Base-by-base conservation (phyloP, 2,329 filamentous ascomycete genomes). In the Lasiodiplodia citricola region DNA sequence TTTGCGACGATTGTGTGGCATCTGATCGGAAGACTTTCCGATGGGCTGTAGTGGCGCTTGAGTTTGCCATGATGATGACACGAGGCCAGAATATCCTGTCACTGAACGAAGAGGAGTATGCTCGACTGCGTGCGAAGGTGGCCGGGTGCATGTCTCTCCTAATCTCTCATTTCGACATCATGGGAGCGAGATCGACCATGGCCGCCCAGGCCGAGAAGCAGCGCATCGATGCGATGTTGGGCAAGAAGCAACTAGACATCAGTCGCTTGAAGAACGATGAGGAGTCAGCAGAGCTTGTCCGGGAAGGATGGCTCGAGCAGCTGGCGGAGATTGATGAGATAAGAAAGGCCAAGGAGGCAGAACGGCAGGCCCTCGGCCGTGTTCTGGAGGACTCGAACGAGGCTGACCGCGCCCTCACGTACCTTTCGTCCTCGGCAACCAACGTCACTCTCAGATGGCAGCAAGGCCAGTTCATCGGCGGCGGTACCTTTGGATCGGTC, bases 141-240 rank as follows among this genome's bases (percentile, higher is more conserved):
- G 94, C 94, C 10, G 95, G 95, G 0, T 99, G 96, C 80, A 99
- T 99, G 96, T 94, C 93, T 23, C 87, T 99, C 28, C 85, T 99
- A 60, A 98, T 99, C 73, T 97, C 94, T 11, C 96, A 99, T 80
- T 99, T 99, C 75, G 96, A 99, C 79, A 98, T 99, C 80, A 97
- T 99, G 92, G 96, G 96, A 28, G 96, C 96, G 31, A 90, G 95
- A 75, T 97, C 94, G 7, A 97, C 91, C 52, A 86, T 97, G 71
- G 96, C 96, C 13, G 96, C 96, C 4, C 94, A 97, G 80, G 93
- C 94, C 2, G 96, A 99, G 81, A 94, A 93, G 78, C 93, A 97
- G 77, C 88, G 92, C 54, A 87, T 94, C 72, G 95, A 97, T 74
- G 91, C 92, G 35, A 84, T 94, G 69, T 88, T 91, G 66, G 90